Evolutionary conservation across 192 early-diverging fungal species (phyloP).

Genomic region (Coemansia sp.): DNA sequence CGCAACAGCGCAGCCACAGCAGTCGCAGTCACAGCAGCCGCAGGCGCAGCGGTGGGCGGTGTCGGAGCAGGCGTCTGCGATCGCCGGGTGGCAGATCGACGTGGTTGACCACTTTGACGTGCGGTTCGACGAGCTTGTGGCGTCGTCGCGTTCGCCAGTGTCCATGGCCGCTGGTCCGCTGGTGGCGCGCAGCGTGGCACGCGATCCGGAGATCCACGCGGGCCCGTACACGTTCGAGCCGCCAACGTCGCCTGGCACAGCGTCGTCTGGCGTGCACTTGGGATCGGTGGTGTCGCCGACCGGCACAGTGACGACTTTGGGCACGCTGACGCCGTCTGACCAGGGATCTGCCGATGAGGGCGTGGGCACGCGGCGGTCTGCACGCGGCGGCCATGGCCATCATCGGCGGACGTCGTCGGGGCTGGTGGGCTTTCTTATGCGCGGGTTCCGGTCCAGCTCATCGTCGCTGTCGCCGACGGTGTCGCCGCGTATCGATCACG

Average conservation of each 20-base stretch:
- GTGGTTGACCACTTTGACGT: conserved; percentile 50
- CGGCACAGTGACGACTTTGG: background rate
- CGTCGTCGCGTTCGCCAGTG: conserved; percentile 1
- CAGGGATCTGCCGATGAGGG: conserved; percentile 3
- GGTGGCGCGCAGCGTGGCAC: background rate
- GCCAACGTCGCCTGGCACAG: background rate
- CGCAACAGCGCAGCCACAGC: background rate
- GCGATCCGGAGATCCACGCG: conserved; percentile 9
- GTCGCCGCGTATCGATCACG: conserved; percentile 3
- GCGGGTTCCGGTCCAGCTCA: conserved; percentile 34
- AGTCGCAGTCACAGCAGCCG: background rate
- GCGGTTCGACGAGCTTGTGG: conserved; percentile 49
- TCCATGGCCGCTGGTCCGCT: background rate
- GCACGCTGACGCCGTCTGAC: background rate
- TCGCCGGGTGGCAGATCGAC: conserved; percentile 45
- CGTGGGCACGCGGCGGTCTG: background rate
- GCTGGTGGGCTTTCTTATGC: conserved; percentile 41
- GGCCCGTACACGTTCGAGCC: conserved; percentile 27
- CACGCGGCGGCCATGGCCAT: background rate
- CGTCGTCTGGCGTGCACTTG: conserved; percentile 3
- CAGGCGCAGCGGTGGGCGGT: conserved; percentile 16
- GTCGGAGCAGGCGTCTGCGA: conserved; percentile 48
- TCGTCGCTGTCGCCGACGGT: conserved; percentile 12
- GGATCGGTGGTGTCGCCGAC: conserved; percentile 9
- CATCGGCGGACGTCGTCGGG: conserved; percentile 49